Conservation (phyloP, 228 moss, liverwort and hornwort genomes). For the Sphagnum fallax region DNA sequence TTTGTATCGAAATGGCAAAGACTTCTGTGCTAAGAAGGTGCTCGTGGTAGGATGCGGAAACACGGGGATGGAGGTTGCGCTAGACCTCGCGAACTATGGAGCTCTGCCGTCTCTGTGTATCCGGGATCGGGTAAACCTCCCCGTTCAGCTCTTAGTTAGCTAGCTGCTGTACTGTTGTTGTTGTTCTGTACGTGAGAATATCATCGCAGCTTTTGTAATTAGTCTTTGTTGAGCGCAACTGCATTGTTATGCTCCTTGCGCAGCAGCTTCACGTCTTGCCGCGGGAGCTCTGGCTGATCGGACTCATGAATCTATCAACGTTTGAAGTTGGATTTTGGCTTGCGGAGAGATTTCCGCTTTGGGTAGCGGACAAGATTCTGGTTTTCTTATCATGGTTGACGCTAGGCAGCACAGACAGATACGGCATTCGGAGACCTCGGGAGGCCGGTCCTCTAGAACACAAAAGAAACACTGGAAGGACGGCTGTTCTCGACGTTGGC, state of each 20-base stretch:
- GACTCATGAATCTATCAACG: conserved; percentile 18
- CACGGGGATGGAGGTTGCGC: conserved; percentile 62
- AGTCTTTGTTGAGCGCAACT: no score
- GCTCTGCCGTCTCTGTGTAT: conserved; percentile 46
- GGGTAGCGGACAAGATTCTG: conserved; percentile 45
- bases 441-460: conserved; percentile 49
- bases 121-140: conserved; percentile 37
- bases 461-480: conserved; percentile 37
- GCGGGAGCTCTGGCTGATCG: conserved; percentile 29
- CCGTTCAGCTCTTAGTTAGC: background rate
- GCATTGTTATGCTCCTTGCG: background rate
- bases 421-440: conserved; percentile 36
- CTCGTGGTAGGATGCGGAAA: conserved; percentile 59
- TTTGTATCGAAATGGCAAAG: conserved; percentile 36
- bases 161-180: background rate
- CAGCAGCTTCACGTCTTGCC: conserved; percentile 48
- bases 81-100: conserved; percentile 42
- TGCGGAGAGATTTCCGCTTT: conserved; percentile 34
- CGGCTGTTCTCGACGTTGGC: conserved; percentile 46
- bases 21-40: conserved; percentile 28
- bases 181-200: no score
- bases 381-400: conserved; percentile 42
- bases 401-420: conserved; percentile 31
- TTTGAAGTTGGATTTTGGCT: conserved; percentile 31
- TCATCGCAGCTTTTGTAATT: background rate